A percentile compares a stretch with the other conserved stretches of the same genome.
Conservation (phyloP, 1,139 yeast species). For the Waltiozyma sp. region DNA sequence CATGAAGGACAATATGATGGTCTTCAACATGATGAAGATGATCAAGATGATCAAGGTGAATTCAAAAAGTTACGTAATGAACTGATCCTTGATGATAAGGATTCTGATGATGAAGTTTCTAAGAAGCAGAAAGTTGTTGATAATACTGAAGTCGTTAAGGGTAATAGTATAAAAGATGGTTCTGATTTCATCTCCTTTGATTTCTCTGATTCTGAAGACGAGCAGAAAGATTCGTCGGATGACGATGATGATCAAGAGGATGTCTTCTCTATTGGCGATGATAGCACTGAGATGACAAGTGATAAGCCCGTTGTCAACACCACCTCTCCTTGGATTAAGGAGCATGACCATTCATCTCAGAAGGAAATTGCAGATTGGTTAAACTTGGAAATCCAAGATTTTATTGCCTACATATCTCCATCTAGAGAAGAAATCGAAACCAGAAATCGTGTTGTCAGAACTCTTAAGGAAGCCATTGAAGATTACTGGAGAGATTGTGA, state of each 20-base stretch:
- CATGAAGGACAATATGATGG: constrained; percentile 16
- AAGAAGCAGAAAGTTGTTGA: constrained; percentile 1
- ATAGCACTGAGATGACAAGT: constrained; percentile 12
- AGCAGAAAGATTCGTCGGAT: constrained; percentile 12
- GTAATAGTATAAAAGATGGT: constrained; percentile 32
- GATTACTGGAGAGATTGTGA: constrained; percentile 74
- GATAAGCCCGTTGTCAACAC: constrained; percentile 20
- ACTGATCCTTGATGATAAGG: not conserved
- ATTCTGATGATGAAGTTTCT: constrained; percentile 1
- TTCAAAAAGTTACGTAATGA: constrained; percentile 1
- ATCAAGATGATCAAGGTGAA: constrained; percentile 11
- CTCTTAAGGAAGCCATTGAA: constrained; percentile 45
- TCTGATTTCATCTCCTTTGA: constrained; percentile 55
- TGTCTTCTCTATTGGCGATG: constrained; percentile 21
- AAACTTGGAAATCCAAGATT: constrained; percentile 78
- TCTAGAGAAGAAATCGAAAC: constrained; percentile 59
- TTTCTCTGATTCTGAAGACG: constrained; percentile 32
- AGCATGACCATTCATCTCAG: constrained; percentile 64
- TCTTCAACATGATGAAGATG: constrained; percentile 3
- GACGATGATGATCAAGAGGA: constrained; percentile 31
- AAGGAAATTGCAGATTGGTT: constrained; percentile 80
- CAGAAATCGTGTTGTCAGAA: constrained; percentile 57
- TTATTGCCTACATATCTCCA: constrained; percentile 81
- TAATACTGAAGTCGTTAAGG: constrained; percentile 3
- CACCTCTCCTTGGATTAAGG: constrained; percentile 71